These are phyloP conservation scores for Kwoniella shivajii DNA, from an alignment of 1,284 basidiomycete genomes.

Conservation along the genomic window DNA sequence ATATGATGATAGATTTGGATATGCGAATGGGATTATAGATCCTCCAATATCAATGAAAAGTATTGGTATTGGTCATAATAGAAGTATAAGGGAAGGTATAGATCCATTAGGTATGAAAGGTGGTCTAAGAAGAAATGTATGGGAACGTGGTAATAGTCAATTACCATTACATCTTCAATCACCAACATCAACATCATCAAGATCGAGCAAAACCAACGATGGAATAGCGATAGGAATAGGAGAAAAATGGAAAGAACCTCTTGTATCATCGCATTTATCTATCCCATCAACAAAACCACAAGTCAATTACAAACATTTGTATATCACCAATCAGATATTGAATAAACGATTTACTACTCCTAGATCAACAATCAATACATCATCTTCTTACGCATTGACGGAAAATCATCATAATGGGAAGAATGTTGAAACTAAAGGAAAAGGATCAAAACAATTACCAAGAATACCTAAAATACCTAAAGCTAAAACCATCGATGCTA, in stretches of 20 bases:
- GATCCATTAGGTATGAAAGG: slow-evolving; percentile 23
- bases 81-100: slow-evolving; percentile 26
- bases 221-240: not conserved
- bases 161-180: slow-evolving; percentile 14
- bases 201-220: not conserved
- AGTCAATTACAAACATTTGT: slow-evolving; percentile 52
- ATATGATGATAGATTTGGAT: slow-evolving; percentile 22
- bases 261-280: slow-evolving; percentile 39
- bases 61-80: slow-evolving; percentile 16
- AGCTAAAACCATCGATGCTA: slow-evolving; percentile 33
- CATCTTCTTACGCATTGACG: too few species aligned
- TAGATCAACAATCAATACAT: not conserved
- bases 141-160: slow-evolving; percentile 28
- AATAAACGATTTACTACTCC: slow-evolving; percentile 30
- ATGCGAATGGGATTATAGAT: slow-evolving; percentile 1
- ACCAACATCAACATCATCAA: not conserved
- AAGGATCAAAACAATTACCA: not conserved
- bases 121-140: slow-evolving; percentile 29
- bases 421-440: not conserved
- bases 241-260: slow-evolving; percentile 6
- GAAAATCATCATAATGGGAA: too few species aligned
- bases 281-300: slow-evolving; percentile 40
- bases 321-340: slow-evolving; percentile 43
- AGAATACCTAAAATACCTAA: slow-evolving; percentile 1
- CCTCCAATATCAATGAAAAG: slow-evolving; percentile 4